phyloP scores from a whole-genome alignment of 768 basidiomycete species.

The Lactarius indigo region DNA sequence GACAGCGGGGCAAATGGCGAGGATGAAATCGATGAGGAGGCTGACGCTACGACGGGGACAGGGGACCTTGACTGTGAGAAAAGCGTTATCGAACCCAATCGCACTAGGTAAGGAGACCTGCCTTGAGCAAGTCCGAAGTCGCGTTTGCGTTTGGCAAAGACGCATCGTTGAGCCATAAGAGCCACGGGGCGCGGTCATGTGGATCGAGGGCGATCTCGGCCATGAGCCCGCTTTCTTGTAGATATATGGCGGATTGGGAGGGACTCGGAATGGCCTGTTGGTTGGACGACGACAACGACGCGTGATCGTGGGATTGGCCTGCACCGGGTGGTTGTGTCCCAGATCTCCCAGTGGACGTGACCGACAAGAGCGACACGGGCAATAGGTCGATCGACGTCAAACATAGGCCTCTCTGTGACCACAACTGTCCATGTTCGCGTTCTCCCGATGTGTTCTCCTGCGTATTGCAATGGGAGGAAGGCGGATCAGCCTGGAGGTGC shows the following conservation, averaged over 20 bases:
- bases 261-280: too few species aligned
- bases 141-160: not conserved
- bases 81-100: not conserved
- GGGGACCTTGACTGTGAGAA: not conserved
- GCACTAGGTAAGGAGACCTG: not conserved
- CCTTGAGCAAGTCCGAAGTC: not conserved
- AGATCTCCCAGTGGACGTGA: too few species aligned
- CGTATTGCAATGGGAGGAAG: too few species aligned
- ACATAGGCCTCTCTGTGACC: too few species aligned
- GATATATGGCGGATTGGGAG: not conserved
- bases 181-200: slow-evolving; percentile 5
- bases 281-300: not conserved
- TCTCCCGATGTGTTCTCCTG: too few species aligned
- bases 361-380: too few species aligned
- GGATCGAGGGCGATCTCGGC: slow-evolving; percentile 15
- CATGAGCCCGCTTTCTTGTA: slow-evolving; percentile 22
- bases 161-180: not conserved
- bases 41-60: not conserved
- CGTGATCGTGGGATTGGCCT: not conserved
- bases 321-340: too few species aligned
- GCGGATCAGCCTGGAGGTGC: too few species aligned
- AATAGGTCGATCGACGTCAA: too few species aligned
- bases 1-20: slow-evolving; percentile 7
- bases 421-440: too few species aligned
- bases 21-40: not conserved